Conservation (phyloP, 148 eudicot genomes). For the Chenopodium album region DNA sequence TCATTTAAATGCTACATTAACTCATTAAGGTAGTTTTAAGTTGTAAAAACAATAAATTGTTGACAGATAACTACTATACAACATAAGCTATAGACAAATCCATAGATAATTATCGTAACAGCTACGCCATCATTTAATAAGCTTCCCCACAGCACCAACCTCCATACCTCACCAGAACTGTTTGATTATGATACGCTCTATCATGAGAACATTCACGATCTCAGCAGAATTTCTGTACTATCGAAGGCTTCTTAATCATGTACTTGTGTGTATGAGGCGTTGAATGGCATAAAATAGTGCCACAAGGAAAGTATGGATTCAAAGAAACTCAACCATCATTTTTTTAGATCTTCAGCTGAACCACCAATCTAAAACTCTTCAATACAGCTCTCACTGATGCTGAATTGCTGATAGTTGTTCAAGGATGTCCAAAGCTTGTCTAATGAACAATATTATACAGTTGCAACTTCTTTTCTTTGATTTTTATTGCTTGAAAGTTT, state of each 20-base stretch:
- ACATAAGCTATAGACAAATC: not conserved
- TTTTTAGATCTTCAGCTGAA: not conserved
- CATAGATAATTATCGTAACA: not conserved
- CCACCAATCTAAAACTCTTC: not conserved
- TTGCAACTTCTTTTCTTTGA: slow-evolving; percentile 26
- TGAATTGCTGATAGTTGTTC: not conserved
- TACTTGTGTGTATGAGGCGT: not conserved
- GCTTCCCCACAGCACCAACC: not conserved
- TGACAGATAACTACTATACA: not conserved
- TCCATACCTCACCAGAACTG: not conserved
- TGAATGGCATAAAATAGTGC: not conserved
- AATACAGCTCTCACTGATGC: not conserved
- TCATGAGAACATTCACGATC: not conserved
- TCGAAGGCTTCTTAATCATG: not conserved
- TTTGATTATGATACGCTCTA: not conserved
- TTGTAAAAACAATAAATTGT: not conserved
- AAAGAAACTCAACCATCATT: not conserved
- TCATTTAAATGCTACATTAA: not conserved
- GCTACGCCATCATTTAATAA: not conserved
- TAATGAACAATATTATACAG: not conserved
- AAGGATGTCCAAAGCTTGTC: not conserved
- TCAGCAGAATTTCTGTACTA: not conserved
- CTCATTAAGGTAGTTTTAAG: not conserved
- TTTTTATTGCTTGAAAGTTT: slow-evolving; percentile 13
- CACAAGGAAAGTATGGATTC: not conserved